Evolutionary conservation across 441 rosid genomes (phyloP), one percentile per base, ranked within the genome.

Genomic region (Erodium moschatum): DNA sequence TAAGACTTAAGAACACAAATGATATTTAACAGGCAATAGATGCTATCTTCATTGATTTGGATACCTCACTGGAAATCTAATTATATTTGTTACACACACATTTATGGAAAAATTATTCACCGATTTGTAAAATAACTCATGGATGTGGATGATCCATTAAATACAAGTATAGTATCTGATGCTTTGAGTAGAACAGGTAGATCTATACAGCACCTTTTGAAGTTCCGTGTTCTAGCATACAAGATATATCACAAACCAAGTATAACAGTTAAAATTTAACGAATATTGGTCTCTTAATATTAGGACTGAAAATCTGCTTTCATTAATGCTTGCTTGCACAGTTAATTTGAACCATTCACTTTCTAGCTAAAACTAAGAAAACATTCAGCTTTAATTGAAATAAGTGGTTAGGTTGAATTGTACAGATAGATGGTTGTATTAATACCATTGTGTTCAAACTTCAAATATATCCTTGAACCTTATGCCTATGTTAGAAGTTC

Each of bases 31-130:
- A 29, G 44, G 24, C 33, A 61, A 61, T 20, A 12, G 10, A 19
- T 19, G 13, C 3, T 58, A 58, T 20, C 64, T 61, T 61, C 35
- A 2, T 61, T 24, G 33, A 61, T 31, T 31, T 31, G 35, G 4
- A 68, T 60, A 68, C 40, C 62, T 19, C n/a, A 16, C 20, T 15
- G 61, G 42, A 66, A 64, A 46, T 72, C 67, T 27, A 73, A n/a
- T 18, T 56, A 71, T 64, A 66, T 66, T 69, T 29, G 21, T 7
- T 21, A 21, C 35, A 61, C 21, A 24, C 64, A 66, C 64, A 42
- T 42, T 42, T 24, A 61, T 61, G 64, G 64, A 13, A 58, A 58
- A 20, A 7, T 6, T 58, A 58, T 58, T 58, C 64, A 20, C 4
- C 18, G 8, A 31, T 19, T 58, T 58, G 13, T 58, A 4, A 0